phyloP scores from a whole-genome alignment of 2,329 filamentous ascomycete genomes.

The Ustilaginoidea virens region DNA sequence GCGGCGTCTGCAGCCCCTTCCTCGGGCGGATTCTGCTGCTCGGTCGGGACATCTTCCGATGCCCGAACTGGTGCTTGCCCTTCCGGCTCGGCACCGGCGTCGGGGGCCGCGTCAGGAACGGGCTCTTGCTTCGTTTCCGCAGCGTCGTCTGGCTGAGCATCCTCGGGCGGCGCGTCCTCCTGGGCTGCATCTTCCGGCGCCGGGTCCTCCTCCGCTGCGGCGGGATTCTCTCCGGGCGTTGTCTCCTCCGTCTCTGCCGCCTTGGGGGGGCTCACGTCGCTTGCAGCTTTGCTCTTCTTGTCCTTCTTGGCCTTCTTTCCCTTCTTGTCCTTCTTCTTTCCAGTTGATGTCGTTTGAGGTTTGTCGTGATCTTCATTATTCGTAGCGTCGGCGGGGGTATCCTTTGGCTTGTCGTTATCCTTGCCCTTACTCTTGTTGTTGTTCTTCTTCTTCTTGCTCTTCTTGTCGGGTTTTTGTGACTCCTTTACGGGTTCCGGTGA shows the following conservation, averaged over 20 bases:
- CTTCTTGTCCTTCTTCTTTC: slow-evolving; percentile 11
- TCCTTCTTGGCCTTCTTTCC: slow-evolving; percentile 12
- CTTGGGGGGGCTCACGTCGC: background rate
- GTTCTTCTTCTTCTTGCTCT: slow-evolving; percentile 8
- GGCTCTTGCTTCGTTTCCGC: background rate
- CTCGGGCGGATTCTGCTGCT: background rate
- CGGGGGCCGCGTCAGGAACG: background rate
- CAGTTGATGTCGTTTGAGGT: slow-evolving; percentile 5
- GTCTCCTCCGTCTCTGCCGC: background rate
- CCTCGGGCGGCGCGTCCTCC: background rate
- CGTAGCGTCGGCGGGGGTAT: slow-evolving; percentile 6
- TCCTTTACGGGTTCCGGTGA: slow-evolving; percentile 5
- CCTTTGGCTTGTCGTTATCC: slow-evolving; percentile 3
- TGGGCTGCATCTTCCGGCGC: slow-evolving; percentile 1
- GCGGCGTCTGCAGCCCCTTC: no score
- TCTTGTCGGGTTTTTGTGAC: slow-evolving; percentile 1
- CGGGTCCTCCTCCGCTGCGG: background rate
- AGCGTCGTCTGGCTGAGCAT: background rate
- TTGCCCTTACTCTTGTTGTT: slow-evolving; percentile 9
- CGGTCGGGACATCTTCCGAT: background rate
- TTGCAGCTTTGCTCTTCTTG: slow-evolving; percentile 6
- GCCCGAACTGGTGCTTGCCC: no score
- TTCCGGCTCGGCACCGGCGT: background rate
- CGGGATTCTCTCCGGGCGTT: background rate
- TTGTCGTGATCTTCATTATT: slow-evolving; percentile 7